Percentiles rank a stretch among this genome's conserved stretches.
These are phyloP conservation scores for Hammondia hammondi DNA, from an alignment of 169 alveolate species.

Conservation along the genomic window DNA sequence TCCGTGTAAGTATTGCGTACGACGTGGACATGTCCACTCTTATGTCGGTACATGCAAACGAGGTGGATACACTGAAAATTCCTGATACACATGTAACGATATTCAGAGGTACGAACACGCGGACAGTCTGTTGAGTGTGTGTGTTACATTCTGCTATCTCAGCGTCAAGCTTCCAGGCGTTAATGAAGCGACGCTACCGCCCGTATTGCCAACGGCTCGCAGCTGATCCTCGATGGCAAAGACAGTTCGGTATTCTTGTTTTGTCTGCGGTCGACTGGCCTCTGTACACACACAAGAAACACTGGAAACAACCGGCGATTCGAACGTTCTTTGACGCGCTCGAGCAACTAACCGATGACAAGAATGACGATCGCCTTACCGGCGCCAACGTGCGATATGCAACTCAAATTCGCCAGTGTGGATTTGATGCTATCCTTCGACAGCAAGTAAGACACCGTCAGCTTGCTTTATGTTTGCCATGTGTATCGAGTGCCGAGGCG, in stretches of 20 bases:
- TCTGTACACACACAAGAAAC: conserved; percentile 54
- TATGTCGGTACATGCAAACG: too few species aligned
- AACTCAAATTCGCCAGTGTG: not conserved
- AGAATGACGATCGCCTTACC: conserved; percentile 2
- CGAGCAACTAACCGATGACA: conserved; percentile 15
- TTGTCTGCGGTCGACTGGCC: conserved; percentile 66
- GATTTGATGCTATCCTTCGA: conserved; percentile 10
- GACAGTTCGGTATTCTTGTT: conserved; percentile 58
- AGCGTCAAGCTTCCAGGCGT: conserved; percentile 24
- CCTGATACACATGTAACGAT: too few species aligned
- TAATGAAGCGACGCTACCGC: conserved; percentile 38
- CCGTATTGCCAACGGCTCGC: conserved; percentile 56
- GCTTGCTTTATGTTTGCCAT: not conserved
- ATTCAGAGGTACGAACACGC: not conserved
- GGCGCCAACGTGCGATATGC: not conserved
- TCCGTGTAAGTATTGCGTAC: too few species aligned
- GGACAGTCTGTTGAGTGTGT: not conserved
- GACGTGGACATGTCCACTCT: too few species aligned
- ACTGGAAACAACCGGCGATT: conserved; percentile 53
- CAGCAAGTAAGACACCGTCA: not conserved
- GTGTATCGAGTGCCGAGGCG: too few species aligned
- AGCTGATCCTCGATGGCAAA: conserved; percentile 49
- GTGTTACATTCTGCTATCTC: not conserved
- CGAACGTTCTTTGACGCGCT: conserved; percentile 40
- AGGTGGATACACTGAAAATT: too few species aligned